Conservation (phyloP, 495 filamentous ascomycete species). For the Haplographium delicatum region DNA sequence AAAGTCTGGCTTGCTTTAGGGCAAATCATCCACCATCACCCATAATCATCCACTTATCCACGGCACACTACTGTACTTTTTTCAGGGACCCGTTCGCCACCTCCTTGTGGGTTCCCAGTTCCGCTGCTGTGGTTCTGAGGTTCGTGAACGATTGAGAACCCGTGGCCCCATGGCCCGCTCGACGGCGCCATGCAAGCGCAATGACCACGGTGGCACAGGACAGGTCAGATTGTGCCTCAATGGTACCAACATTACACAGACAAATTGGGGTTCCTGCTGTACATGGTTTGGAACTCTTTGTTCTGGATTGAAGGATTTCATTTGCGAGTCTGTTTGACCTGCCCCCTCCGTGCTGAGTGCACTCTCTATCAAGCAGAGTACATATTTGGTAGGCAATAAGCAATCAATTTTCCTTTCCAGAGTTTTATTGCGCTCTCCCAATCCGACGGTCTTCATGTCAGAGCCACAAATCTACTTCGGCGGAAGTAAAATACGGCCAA, state of each 20-base stretch:
- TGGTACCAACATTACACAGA: no score
- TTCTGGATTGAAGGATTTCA: no score
- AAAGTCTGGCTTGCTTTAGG: slow-evolving; percentile 9
- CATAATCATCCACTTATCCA: background rate
- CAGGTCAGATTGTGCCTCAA: no score
- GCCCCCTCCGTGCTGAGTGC: no score
- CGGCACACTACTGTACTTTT: no score
- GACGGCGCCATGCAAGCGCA: no score
- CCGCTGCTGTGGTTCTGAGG: slow-evolving; percentile 6
- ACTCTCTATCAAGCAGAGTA: no score
- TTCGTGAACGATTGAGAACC: background rate
- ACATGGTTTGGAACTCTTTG: no score
- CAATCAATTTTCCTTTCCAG: background rate
- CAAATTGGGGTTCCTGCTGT: no score
- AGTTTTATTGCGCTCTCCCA: background rate
- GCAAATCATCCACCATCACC: background rate
- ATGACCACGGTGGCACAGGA: no score
- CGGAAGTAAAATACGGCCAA: slow-evolving; percentile 4
- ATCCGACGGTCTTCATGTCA: background rate
- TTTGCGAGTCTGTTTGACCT: no score
- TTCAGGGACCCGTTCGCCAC: no score
- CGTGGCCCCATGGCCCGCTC: background rate
- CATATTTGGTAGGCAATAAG: background rate
- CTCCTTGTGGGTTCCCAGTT: background rate
- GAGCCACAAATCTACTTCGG: background rate